Base-by-base conservation (phyloP, 345 rosid species). In the Xanthoceras sorbifolium region DNA sequence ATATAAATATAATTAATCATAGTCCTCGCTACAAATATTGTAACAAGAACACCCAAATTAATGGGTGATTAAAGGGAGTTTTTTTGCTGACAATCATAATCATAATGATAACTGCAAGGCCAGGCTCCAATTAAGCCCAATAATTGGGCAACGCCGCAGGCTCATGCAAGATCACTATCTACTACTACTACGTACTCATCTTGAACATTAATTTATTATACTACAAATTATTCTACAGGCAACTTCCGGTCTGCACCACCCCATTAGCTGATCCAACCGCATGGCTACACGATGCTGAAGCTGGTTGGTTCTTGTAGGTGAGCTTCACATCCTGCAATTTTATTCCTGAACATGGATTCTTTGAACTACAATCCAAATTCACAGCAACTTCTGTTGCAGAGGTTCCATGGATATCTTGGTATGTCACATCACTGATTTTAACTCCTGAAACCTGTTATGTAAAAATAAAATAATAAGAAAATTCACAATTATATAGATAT, bases 321-420 rank as follows among this genome's bases (percentile, higher is more conserved):
- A 91, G 82, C 29, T 84, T 86, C 10, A 91, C 90, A 42, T 90
- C 88, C 23, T 87, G 54, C 42, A 92, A 67, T 75, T 22, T 76
- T 34, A 92, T 90, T 2, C 85, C 79, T 23, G 83, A 72, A 81
- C 97, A 91, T 17, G 92, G 97, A 46, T 82, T 32, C 54, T 28
- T 44, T 2, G 85, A 64, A 67, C 92, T 91, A 57, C 94, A 91
- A 46, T 89, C 90, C 44, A 92, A 91, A 73, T 82, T 92, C 72
- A 89, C 89, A 2, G 90, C 94, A 54, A 87, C 83, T 78, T 85
- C 76, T 0, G 90, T 86, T 10, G 91, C 88, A 2, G 97, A 90
- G 55, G 92, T 85, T 77, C 97, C 97, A 17, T 86, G 87, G 36
- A 90, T 82, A 54, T 90, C 86, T 12, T 82, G 70, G 76, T 86